These are phyloP conservation scores for Auriscalpium microsporum DNA, from an alignment of 768 basidiomycete genomes.

Conservation along the genomic window DNA sequence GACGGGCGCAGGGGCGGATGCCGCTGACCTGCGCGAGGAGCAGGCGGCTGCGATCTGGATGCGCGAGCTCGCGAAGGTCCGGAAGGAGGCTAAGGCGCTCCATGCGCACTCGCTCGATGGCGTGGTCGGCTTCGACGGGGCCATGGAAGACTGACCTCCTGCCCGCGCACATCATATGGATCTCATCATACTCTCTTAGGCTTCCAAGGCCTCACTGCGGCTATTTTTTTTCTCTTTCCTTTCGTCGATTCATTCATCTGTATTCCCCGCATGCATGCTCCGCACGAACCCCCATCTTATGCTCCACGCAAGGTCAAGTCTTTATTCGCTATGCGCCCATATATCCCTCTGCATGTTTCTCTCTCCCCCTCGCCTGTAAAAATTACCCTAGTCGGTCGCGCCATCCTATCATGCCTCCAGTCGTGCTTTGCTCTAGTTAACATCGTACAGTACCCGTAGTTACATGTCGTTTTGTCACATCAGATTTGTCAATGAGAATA, in stretches of 20 bases:
- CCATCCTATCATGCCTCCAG: not conserved
- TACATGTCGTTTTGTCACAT: too few relatives aligned
- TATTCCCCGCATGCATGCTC: not conserved
- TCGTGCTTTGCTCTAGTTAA: slow-evolving; percentile 7
- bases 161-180: too few relatives aligned
- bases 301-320: not conserved
- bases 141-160: slow-evolving; percentile 33
- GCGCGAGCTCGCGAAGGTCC: slow-evolving; percentile 38
- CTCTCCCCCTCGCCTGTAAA: slow-evolving; percentile 6
- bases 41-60: slow-evolving; percentile 47
- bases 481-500: too few relatives aligned
- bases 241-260: slow-evolving; percentile 3
- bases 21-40: slow-evolving; percentile 37
- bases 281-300: not conserved
- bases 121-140: slow-evolving; percentile 30
- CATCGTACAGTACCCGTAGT: too few relatives aligned
- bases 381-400: slow-evolving; percentile 8
- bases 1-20: slow-evolving; percentile 11
- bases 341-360: too few relatives aligned
- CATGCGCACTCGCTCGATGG: slow-evolving; percentile 19
- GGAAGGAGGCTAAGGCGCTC: slow-evolving; percentile 30
- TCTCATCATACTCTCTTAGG: too few relatives aligned
- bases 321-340: not conserved
- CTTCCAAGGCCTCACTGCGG: too few relatives aligned
- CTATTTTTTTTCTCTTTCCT: slow-evolving; percentile 2